Evolutionary conservation across 306 rosid species (phyloP).

Genomic region (Ochetophila trinervis): DNA sequence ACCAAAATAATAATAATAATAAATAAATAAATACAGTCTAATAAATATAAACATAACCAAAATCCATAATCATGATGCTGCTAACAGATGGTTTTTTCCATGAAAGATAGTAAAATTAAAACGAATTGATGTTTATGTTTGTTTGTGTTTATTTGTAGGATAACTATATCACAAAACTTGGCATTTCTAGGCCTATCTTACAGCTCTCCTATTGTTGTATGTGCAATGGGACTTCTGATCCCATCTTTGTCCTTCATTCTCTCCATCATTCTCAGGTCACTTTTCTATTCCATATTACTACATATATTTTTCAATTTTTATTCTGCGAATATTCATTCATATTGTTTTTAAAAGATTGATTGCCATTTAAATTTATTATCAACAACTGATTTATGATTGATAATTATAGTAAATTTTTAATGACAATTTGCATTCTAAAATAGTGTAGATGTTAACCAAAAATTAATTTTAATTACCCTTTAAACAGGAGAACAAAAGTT

Average conservation of each 20-base stretch:
- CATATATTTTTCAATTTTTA: background rate
- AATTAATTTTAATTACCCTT: background rate
- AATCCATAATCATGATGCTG: too few species aligned
- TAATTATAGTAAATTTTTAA: too few species aligned
- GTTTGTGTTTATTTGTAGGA: conserved; percentile 41
- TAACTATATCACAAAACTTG: conserved; percentile 59
- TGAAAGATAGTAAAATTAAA: too few species aligned
- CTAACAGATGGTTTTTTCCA: too few species aligned
- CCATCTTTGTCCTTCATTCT: conserved; percentile 60
- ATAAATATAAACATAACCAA: too few species aligned
- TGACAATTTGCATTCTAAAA: too few species aligned
- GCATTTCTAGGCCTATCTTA: conserved; percentile 58
- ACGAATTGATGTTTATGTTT: background rate
- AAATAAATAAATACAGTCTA: too few species aligned
- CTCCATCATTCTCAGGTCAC: conserved; percentile 54
- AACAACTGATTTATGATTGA: too few species aligned
- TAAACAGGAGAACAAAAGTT: conserved; percentile 37
- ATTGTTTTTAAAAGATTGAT: too few species aligned
- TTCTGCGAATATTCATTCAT: too few species aligned
- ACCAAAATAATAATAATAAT: too few species aligned
- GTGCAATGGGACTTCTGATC: conserved; percentile 66
- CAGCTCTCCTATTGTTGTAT: conserved; percentile 76
- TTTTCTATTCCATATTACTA: background rate
- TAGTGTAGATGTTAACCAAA: background rate
- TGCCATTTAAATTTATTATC: too few species aligned